phyloP scores from a whole-genome alignment of 306 rosid species.

The Argentina anserina region DNA sequence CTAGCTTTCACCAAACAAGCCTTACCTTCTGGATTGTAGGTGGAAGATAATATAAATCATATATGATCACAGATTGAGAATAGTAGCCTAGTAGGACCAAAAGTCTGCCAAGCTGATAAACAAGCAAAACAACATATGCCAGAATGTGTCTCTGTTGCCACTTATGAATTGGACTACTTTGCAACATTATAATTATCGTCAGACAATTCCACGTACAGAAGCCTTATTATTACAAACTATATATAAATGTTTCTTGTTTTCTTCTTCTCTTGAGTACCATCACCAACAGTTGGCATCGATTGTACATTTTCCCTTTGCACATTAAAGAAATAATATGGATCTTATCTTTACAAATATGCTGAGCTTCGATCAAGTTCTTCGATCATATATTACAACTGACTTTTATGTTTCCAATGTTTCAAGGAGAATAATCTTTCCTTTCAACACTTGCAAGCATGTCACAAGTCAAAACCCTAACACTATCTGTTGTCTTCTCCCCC shows the following conservation, averaged over 20 bases:
- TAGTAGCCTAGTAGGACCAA: too few species aligned
- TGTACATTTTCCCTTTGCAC: constrained; percentile 21
- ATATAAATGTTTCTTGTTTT: constrained; percentile 2
- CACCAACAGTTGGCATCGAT: constrained; percentile 15
- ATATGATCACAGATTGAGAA: too few species aligned
- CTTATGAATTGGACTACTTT: not conserved
- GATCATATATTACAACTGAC: constrained; percentile 39
- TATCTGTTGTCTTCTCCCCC: constrained; percentile 4
- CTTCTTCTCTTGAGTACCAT: constrained; percentile 20
- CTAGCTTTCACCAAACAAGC: too few species aligned
- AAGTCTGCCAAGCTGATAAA: not conserved
- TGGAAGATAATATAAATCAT: too few species aligned
- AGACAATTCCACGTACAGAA: not conserved
- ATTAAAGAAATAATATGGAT: constrained; percentile 23
- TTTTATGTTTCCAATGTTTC: constrained; percentile 20
- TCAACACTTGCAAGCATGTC: constrained; percentile 31
- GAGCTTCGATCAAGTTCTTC: constrained; percentile 31
- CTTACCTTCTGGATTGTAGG: too few species aligned
- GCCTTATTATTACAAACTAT: constrained; percentile 26
- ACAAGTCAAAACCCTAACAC: constrained; percentile 9
- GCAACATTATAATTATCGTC: not conserved
- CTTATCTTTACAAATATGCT: constrained; percentile 36
- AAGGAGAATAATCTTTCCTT: constrained; percentile 24
- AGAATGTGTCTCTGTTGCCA: not conserved
- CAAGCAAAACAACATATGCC: not conserved